Evolutionary conservation across 495 filamentous ascomycete genomes (phyloP).

Genomic region (Cercophora newfieldiana): DNA sequence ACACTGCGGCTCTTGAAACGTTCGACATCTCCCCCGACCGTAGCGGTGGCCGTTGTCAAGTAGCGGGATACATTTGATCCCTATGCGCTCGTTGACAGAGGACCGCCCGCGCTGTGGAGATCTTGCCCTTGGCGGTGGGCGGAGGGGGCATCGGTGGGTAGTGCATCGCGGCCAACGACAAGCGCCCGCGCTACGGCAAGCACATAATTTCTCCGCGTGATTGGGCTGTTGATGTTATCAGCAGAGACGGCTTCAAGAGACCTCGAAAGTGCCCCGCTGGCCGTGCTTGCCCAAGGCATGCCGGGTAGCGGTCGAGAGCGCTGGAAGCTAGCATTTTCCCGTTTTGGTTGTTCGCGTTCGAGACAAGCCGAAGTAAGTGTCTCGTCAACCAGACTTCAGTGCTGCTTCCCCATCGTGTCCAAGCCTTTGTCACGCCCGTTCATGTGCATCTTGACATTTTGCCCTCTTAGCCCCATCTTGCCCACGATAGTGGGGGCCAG

Average conservation of each 20-base stretch:
- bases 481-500: neutral
- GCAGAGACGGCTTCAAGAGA: too few species aligned
- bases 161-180: neutral
- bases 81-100: neutral
- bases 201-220: conserved; percentile 5
- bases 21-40: neutral
- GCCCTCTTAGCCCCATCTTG: neutral
- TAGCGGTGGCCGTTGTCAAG: neutral
- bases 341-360: neutral
- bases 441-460: too few species aligned
- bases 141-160: neutral
- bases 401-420: neutral
- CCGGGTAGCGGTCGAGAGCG: too few species aligned
- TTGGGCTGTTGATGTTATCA: neutral
- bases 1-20: neutral
- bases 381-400: too few species aligned
- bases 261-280: too few species aligned
- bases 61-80: neutral
- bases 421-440: neutral
- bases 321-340: neutral
- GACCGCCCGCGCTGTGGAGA: neutral
- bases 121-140: conserved; percentile 7
- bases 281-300: too few species aligned
- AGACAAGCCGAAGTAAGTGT: too few species aligned
- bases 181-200: conserved; percentile 17